Evolutionary conservation across 83 land plant species (phyloP).

Genomic region (Picea abies): DNA sequence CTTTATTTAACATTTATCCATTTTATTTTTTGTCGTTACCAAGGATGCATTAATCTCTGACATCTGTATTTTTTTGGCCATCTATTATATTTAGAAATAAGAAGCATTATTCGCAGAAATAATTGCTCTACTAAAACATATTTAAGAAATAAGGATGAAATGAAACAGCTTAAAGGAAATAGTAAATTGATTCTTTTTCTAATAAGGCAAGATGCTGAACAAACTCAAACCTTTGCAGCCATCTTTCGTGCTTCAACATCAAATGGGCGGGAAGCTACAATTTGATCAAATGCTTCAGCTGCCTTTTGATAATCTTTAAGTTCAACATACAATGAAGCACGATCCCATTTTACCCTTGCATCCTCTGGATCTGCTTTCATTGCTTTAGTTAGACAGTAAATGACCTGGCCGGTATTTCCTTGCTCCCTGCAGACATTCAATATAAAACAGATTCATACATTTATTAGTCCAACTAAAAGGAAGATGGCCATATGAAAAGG

Average conservation of each 20-base stretch:
- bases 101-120: background rate
- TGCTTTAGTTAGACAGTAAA: slow-evolving; percentile 80
- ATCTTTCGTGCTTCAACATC: slow-evolving; percentile 75
- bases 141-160: background rate
- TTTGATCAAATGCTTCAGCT: slow-evolving; percentile 80
- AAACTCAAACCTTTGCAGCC: slow-evolving; percentile 70
- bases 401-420: slow-evolving; percentile 61
- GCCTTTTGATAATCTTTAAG: slow-evolving; percentile 76
- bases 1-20: too few relatives aligned
- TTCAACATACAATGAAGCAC: slow-evolving; percentile 73
- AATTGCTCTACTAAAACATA: background rate
- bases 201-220: background rate
- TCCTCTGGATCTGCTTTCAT: slow-evolving; percentile 87
- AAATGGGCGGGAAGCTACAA: slow-evolving; percentile 54
- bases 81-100: background rate
- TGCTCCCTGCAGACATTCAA: slow-evolving; percentile 51
- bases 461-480: background rate
- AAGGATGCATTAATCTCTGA: background rate
- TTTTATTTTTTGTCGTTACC: too few relatives aligned
- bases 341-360: slow-evolving; percentile 60
- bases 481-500: background rate
- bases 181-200: background rate
- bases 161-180: too few relatives aligned
- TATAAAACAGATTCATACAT: background rate
- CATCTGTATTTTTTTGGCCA: background rate